These are phyloP conservation scores for Candida andamanensis DNA, from an alignment of 805 yeast species.

Conservation along the genomic window DNA sequence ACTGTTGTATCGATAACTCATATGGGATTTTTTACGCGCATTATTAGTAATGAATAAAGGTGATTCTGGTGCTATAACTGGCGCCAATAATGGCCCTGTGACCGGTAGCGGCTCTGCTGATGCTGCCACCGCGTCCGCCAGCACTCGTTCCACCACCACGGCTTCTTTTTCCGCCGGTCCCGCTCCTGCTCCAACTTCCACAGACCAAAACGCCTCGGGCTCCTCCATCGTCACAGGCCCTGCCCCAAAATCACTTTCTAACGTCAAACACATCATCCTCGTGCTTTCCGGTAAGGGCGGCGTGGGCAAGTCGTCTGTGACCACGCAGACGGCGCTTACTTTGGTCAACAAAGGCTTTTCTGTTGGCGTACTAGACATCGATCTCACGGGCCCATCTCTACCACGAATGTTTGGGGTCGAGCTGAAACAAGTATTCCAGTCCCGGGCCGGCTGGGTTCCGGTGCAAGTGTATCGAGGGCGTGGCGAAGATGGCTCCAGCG, in stretches of 20 bases:
- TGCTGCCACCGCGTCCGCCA: too few species aligned
- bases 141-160: not conserved
- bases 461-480: conserved; percentile 43
- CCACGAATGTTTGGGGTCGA: conserved; percentile 97
- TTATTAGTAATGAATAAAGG: too few species aligned
- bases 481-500: conserved; percentile 12
- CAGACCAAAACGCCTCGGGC: too few species aligned
- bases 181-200: not conserved
- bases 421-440: conserved; percentile 70
- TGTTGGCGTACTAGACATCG: conserved; percentile 95
- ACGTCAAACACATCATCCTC: conserved; percentile 71
- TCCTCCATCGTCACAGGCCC: conserved; percentile 7
- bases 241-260: conserved; percentile 30
- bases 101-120: too few species aligned
- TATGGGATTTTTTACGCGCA: conserved; percentile 3
- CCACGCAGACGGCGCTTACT: conserved; percentile 88
- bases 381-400: conserved; percentile 91
- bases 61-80: too few species aligned
- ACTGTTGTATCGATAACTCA: conserved; percentile 25
- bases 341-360: conserved; percentile 63
- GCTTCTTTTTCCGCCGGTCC: not conserved
- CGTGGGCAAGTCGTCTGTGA: conserved; percentile 94
- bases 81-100: too few species aligned
- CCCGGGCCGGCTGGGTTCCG: conserved; percentile 88
- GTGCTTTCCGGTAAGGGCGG: conserved; percentile 95